Percentiles rank a stretch among this genome's conserved stretches.
phyloP scores from a whole-genome alignment of 2,329 filamentous ascomycete genomes.

The Colletotrichum liaoningense region DNA sequence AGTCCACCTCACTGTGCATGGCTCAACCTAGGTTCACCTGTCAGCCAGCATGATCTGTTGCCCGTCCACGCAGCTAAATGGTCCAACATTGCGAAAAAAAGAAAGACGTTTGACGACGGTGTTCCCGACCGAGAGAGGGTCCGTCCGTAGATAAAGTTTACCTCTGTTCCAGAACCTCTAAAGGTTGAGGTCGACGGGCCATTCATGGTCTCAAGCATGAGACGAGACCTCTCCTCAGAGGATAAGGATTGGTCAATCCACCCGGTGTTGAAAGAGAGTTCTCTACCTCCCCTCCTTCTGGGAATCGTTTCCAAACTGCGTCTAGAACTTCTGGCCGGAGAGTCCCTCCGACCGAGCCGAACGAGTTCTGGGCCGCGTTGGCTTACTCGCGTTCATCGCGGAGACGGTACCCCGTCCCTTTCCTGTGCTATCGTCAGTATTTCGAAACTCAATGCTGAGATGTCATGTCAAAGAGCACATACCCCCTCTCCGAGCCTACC shows the following conservation, averaged over 20 bases:
- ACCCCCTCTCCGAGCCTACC: not conserved
- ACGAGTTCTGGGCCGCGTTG: not conserved
- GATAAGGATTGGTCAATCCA: not conserved
- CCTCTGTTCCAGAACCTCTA: conserved; percentile 25
- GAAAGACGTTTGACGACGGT: not conserved
- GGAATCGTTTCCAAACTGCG: not conserved
- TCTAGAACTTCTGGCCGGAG: not conserved
- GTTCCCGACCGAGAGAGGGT: not conserved
- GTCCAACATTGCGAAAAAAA: not conserved
- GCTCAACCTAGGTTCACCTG: not conserved
- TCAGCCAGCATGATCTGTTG: not conserved
- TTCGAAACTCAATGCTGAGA: conserved; percentile 17
- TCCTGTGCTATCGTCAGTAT: not conserved
- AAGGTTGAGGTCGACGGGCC: conserved; percentile 17
- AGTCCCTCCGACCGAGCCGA: not conserved
- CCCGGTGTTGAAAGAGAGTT: not conserved
- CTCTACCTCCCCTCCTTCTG: not conserved
- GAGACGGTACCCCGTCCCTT: not conserved
- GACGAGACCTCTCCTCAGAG: conserved; percentile 1
- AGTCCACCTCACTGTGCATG: not conserved
- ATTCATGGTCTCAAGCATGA: conserved; percentile 20
- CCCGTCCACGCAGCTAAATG: not conserved
- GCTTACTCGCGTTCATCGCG: not conserved
- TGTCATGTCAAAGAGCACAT: conserved; percentile 2
- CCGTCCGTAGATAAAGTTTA: conserved; percentile 22